phyloP scores from a whole-genome alignment of 2,329 filamentous ascomycete species.

The Fusarium neocosmosporiellum region DNA sequence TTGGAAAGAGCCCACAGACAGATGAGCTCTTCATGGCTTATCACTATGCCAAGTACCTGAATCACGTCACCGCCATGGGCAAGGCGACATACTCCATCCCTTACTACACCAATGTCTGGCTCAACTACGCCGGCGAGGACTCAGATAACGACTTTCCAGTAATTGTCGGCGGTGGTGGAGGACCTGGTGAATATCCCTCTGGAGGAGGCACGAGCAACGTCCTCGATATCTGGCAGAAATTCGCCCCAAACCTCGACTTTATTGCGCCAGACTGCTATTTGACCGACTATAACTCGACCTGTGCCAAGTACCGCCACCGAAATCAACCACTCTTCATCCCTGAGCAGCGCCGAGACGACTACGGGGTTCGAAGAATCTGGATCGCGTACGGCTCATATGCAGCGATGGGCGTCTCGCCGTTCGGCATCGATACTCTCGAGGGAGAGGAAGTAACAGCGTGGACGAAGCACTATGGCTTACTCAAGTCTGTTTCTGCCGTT shows the following conservation, averaged over 20 bases:
- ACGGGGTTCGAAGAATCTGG: slow-evolving; percentile 55
- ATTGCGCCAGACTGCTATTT: slow-evolving; percentile 53
- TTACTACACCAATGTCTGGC: slow-evolving; percentile 44
- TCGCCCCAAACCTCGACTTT: slow-evolving; percentile 54
- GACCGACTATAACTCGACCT: slow-evolving; percentile 43
- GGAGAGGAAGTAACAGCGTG: neutral
- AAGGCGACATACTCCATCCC: slow-evolving; percentile 40
- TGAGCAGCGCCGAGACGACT: slow-evolving; percentile 58
- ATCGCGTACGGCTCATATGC: slow-evolving; percentile 29
- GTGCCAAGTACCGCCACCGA: slow-evolving; percentile 53
- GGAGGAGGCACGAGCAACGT: slow-evolving; percentile 41
- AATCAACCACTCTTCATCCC: slow-evolving; percentile 59
- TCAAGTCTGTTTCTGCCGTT: slow-evolving; percentile 10
- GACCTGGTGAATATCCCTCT: slow-evolving; percentile 46
- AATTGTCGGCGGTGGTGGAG: slow-evolving; percentile 42
- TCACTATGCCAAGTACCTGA: slow-evolving; percentile 41
- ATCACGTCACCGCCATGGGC: slow-evolving; percentile 41
- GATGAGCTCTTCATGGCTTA: slow-evolving; percentile 48
- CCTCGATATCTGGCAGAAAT: slow-evolving; percentile 48
- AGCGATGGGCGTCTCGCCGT: slow-evolving; percentile 15
- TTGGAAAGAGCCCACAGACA: slow-evolving; percentile 39
- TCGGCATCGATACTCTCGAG: slow-evolving; percentile 26
- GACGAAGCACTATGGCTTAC: slow-evolving; percentile 4
- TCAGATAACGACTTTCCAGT: slow-evolving; percentile 35
- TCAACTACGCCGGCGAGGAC: slow-evolving; percentile 37